Conservation (phyloP, 2,329 filamentous ascomycete genomes). For the Fusarium devonianum region DNA sequence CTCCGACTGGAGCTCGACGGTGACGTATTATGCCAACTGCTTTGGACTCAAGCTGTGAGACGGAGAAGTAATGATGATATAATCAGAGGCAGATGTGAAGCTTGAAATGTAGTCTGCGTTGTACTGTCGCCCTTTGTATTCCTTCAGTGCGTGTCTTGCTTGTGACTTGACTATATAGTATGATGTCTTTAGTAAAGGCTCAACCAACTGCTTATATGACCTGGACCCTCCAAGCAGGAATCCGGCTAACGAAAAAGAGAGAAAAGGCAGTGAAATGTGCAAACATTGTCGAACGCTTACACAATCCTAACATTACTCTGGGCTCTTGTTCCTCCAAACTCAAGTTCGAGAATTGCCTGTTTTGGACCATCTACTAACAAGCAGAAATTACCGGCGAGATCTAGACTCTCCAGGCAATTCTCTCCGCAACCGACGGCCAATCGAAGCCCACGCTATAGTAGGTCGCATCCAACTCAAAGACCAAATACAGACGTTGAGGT, state of each 20-base stretch:
- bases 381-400: background rate
- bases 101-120: background rate
- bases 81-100: background rate
- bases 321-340: too few species aligned
- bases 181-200: too few species aligned
- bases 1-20: slow-evolving; percentile 73
- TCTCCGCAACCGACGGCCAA: background rate
- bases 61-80: background rate
- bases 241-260: too few species aligned
- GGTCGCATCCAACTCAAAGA: background rate
- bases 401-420: background rate
- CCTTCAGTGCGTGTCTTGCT: too few species aligned
- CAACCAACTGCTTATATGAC: too few species aligned
- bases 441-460: background rate
- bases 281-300: too few species aligned
- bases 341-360: slow-evolving; percentile 1
- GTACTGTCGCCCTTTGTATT: too few species aligned
- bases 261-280: too few species aligned
- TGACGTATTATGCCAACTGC: slow-evolving; percentile 77
- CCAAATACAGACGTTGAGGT: background rate
- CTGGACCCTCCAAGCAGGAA: too few species aligned
- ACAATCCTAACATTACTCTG: too few species aligned
- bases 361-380: background rate
- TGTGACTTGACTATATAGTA: too few species aligned
- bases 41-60: slow-evolving; percentile 51